These are phyloP conservation scores for Microdochium bolleyi DNA, from an alignment of 2,329 filamentous ascomycete genomes.

Conservation along the genomic window DNA sequence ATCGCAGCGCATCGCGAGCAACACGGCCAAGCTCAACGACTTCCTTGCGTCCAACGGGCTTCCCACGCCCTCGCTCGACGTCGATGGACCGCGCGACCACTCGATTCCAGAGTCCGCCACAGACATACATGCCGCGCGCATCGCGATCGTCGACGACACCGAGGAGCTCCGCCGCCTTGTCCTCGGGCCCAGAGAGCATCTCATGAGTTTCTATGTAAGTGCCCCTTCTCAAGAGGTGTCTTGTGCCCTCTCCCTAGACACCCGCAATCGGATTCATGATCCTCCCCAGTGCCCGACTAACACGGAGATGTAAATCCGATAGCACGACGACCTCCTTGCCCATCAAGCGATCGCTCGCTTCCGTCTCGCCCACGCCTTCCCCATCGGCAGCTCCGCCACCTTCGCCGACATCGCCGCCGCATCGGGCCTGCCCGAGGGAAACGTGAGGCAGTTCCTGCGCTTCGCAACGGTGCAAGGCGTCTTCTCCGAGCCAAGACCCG, in stretches of 20 bases:
- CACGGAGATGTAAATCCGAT: not conserved
- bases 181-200: slow-evolving; percentile 13
- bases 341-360: slow-evolving; percentile 15
- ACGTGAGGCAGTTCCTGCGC: slow-evolving; percentile 2
- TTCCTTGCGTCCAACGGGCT: slow-evolving; percentile 6
- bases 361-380: slow-evolving; percentile 12
- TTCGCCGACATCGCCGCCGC: slow-evolving; percentile 12
- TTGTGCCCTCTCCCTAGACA: not conserved
- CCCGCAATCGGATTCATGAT: no score
- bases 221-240: not conserved
- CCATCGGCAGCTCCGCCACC: slow-evolving; percentile 8
- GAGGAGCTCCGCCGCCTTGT: slow-evolving; percentile 10
- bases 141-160: slow-evolving; percentile 12
- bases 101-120: slow-evolving; percentile 7
- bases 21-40: slow-evolving; percentile 3
- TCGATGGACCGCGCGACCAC: slow-evolving; percentile 7
- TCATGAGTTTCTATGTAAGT: slow-evolving; percentile 10
- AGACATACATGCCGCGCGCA: slow-evolving; percentile 7
- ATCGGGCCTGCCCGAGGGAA: slow-evolving; percentile 6
- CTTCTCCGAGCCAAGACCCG: slow-evolving; percentile 7
- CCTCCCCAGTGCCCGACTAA: not conserved
- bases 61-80: slow-evolving; percentile 9
- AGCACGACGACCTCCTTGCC: slow-evolving; percentile 14
- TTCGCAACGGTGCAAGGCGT: slow-evolving; percentile 3
- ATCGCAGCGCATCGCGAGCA: slow-evolving; percentile 6